Conservation (phyloP, 345 rosid genomes). For the Toxicodendron radicans region DNA sequence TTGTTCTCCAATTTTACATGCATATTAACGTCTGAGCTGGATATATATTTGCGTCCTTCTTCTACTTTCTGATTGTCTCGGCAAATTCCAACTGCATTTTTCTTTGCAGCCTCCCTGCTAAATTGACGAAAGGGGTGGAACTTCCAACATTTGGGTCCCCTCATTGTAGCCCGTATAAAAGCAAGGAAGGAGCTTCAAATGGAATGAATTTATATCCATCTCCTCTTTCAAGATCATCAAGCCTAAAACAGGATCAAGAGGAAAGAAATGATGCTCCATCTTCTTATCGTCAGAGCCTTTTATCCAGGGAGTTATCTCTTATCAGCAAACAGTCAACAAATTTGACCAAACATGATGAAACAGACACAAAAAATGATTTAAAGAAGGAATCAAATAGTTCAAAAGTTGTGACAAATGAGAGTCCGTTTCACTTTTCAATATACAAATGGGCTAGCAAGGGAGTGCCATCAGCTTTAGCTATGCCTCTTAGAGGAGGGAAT, state of each 20-base stretch:
- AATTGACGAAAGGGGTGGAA: constrained; percentile 47
- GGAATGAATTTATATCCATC: constrained; percentile 32
- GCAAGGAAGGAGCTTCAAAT: constrained; percentile 39
- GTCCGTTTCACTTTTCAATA: constrained; percentile 82
- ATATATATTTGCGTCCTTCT: background rate
- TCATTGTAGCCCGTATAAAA: constrained; percentile 32
- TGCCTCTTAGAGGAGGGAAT: constrained; percentile 44
- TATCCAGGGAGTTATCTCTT: constrained; percentile 31
- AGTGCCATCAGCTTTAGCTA: constrained; percentile 37
- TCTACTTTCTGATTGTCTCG: constrained; percentile 9
- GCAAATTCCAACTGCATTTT: background rate
- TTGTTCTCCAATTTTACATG: background rate
- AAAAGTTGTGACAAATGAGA: constrained; percentile 22
- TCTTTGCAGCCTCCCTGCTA: constrained; percentile 61
- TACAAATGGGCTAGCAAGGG: constrained; percentile 92
- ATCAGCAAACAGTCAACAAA: constrained; percentile 24
- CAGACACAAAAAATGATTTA: constrained; percentile 19
- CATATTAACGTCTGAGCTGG: background rate
- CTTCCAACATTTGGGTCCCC: constrained; percentile 58
- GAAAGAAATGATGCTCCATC: constrained; percentile 27
- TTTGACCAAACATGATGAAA: constrained; percentile 28
- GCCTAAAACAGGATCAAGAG: constrained; percentile 32
- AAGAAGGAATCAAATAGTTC: constrained; percentile 35
- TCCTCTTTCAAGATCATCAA: constrained; percentile 51
- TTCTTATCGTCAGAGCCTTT: constrained; percentile 30